These are phyloP conservation scores for Smallanthus sonchifolius DNA, from an alignment of 129 eudicot genomes.

Conservation along the genomic window DNA sequence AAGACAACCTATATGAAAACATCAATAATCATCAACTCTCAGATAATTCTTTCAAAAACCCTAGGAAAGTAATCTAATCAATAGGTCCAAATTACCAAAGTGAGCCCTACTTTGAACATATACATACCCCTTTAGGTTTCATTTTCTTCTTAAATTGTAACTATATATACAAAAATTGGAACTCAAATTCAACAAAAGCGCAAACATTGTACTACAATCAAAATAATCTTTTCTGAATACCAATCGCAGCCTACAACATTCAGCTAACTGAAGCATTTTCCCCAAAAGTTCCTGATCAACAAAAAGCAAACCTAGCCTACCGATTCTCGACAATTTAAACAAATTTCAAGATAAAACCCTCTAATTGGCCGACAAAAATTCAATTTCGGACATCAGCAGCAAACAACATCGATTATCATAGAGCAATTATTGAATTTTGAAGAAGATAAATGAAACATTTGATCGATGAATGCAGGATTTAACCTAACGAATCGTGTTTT, in stretches of 20 bases:
- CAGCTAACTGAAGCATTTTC: background rate
- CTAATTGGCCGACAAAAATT: background rate
- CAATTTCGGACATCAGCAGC: slow-evolving; percentile 2
- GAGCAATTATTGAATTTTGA: slow-evolving; percentile 7
- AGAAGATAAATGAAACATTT: background rate
- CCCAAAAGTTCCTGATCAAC: slow-evolving; percentile 20
- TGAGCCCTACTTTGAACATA: background rate
- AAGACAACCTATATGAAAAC: background rate
- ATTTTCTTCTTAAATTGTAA: background rate
- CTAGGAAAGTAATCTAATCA: background rate
- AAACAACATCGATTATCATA: slow-evolving; percentile 8
- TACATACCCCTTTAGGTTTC: background rate
- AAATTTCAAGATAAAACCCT: background rate
- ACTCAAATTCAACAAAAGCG: background rate
- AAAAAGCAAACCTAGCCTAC: slow-evolving; percentile 5
- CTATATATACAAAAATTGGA: background rate
- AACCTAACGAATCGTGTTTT: background rate
- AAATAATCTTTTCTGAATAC: background rate
- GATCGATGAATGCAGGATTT: slow-evolving; percentile 17
- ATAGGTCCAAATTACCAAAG: background rate
- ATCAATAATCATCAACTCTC: background rate
- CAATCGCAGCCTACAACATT: slow-evolving; percentile 15
- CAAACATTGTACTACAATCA: slow-evolving; percentile 1
- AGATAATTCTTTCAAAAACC: background rate
- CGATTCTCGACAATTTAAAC: slow-evolving; percentile 1